Percentiles rank a stretch among this genome's conserved stretches.
Conservation (phyloP, 2,329 filamentous ascomycete species). For the Magnaporthales sp. region DNA sequence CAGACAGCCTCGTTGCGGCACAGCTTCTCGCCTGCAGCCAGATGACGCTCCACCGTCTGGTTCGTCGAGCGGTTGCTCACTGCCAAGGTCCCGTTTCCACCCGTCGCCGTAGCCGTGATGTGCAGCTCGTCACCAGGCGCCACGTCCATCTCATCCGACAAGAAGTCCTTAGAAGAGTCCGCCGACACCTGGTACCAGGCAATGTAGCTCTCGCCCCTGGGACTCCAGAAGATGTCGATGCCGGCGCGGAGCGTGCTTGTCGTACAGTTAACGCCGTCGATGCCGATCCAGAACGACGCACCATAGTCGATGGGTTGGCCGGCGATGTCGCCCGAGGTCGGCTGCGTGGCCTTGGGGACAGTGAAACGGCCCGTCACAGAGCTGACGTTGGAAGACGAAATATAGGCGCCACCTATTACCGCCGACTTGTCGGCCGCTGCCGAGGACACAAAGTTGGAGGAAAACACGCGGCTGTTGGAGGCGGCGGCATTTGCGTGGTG, state of each 20-base stretch:
- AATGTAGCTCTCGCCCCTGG: slow-evolving; percentile 3
- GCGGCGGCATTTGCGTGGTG: background rate
- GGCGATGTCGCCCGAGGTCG: background rate
- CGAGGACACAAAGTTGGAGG: background rate
- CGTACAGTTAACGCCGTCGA: slow-evolving; percentile 3
- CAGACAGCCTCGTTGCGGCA: slow-evolving; percentile 6
- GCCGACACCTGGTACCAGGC: slow-evolving; percentile 6
- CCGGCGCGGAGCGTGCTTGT: slow-evolving; percentile 3
- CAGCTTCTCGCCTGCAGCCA: background rate
- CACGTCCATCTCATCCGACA: background rate
- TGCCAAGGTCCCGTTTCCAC: background rate
- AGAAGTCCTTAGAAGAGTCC: background rate
- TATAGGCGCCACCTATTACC: background rate
- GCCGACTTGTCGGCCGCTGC: background rate
- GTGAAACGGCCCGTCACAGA: slow-evolving; percentile 1
- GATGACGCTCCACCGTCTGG: background rate
- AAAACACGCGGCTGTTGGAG: background rate
- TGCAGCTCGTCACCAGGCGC: background rate
- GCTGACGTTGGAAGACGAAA: background rate
- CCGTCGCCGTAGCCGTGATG: background rate
- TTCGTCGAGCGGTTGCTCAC: slow-evolving; percentile 3
- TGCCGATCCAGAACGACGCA: slow-evolving; percentile 5
- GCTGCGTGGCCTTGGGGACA: slow-evolving; percentile 1
- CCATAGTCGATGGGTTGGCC: background rate
- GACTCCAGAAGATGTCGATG: slow-evolving; percentile 6